These are phyloP conservation scores for Passiflora organensis DNA, from an alignment of 345 rosid species.

Conservation along the genomic window DNA sequence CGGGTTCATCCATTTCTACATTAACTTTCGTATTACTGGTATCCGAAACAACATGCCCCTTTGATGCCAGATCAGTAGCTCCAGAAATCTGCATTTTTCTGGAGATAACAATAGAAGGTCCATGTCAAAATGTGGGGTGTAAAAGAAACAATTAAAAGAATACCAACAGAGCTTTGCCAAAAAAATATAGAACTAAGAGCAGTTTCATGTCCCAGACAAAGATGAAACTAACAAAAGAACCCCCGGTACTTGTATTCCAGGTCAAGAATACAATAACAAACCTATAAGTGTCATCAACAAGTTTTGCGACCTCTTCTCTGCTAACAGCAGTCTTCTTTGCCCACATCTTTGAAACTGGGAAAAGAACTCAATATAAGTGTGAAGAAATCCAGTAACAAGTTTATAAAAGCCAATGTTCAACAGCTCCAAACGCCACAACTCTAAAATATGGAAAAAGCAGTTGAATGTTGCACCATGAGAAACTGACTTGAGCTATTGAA, in stretches of 20 bases:
- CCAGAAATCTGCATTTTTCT: slow-evolving; percentile 94
- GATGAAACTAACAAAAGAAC: background rate
- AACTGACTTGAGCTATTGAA: background rate
- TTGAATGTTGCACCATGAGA: background rate
- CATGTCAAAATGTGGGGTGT: slow-evolving; percentile 5
- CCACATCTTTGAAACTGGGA: slow-evolving; percentile 63
- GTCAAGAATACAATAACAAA: slow-evolving; percentile 15
- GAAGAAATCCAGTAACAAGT: too few relatives aligned
- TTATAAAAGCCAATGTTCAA: too few relatives aligned
- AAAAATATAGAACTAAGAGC: background rate
- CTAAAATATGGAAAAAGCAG: background rate
- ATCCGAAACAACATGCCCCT: slow-evolving; percentile 61
- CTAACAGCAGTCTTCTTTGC: slow-evolving; percentile 60
- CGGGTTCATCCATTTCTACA: slow-evolving; percentile 57
- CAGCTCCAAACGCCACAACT: too few relatives aligned
- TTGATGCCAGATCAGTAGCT: slow-evolving; percentile 81
- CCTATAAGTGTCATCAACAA: slow-evolving; percentile 93
- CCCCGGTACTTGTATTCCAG: background rate
- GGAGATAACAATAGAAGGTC: slow-evolving; percentile 21
- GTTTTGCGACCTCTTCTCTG: slow-evolving; percentile 83
- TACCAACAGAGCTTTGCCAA: background rate
- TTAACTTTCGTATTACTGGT: slow-evolving; percentile 56
- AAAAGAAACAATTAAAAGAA: background rate
- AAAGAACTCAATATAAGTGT: too few relatives aligned
- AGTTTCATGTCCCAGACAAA: background rate